phyloP scores from a whole-genome alignment of 2,329 filamentous ascomycete genomes.

The Erysiphe pulchra region DNA sequence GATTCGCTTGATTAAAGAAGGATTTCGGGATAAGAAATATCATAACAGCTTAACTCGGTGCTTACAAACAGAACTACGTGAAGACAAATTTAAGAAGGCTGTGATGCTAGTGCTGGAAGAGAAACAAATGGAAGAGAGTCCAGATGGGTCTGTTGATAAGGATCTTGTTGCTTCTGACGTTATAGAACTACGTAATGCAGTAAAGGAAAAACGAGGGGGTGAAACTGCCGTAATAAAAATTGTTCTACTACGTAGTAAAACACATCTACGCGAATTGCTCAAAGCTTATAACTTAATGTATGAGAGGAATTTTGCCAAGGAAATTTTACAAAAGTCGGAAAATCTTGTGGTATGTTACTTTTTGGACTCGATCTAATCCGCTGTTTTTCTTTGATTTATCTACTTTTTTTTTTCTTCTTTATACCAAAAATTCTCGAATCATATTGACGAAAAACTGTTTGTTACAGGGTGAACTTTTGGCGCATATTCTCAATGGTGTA shows the following conservation, averaged over 20 bases:
- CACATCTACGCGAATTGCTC: slow-evolving; percentile 59
- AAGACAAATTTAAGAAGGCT: slow-evolving; percentile 86
- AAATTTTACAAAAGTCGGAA: slow-evolving; percentile 65
- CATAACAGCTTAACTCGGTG: slow-evolving; percentile 54
- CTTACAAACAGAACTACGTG: slow-evolving; percentile 79
- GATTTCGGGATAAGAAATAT: slow-evolving; percentile 84
- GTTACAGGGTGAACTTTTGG: slow-evolving; percentile 64
- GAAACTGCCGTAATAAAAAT: slow-evolving; percentile 74
- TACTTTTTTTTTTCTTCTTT: neutral
- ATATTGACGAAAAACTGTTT: neutral
- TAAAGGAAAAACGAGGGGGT: slow-evolving; percentile 53
- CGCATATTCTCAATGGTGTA: slow-evolving; percentile 85
- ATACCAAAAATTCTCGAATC: neutral
- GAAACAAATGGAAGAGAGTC: slow-evolving; percentile 49
- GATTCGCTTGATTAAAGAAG: slow-evolving; percentile 61
- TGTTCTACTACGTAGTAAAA: slow-evolving; percentile 55
- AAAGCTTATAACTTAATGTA: slow-evolving; percentile 49
- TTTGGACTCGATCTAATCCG: neutral
- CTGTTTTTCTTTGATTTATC: neutral
- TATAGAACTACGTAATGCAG: slow-evolving; percentile 37
- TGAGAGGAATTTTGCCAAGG: slow-evolving; percentile 59
- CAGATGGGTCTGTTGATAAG: slow-evolving; percentile 2
- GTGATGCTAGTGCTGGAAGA: slow-evolving; percentile 66
- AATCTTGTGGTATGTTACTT: slow-evolving; percentile 60
- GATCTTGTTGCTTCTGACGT: slow-evolving; percentile 44